A percentile compares a stretch with the other conserved stretches of the same genome.
These are phyloP conservation scores for Moringa oleifera DNA, from an alignment of 345 rosid genomes.

Conservation along the genomic window DNA sequence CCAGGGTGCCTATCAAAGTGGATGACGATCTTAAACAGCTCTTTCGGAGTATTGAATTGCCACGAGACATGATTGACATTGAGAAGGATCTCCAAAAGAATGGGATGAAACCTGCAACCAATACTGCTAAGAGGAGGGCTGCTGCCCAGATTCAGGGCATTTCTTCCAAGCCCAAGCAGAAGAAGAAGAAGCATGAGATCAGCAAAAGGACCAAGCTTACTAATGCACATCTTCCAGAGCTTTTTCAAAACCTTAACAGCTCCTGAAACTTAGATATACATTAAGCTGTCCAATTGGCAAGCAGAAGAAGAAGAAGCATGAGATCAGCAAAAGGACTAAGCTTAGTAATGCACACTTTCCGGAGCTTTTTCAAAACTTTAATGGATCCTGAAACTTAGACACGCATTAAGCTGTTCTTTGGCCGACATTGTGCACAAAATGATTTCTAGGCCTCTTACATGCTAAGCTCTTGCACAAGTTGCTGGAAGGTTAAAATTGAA, in stretches of 20 bases:
- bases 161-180: constrained; percentile 41
- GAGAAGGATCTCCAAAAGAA: constrained; percentile 73
- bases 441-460: too few species aligned
- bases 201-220: constrained; percentile 83
- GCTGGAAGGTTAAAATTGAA: too few species aligned
- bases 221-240: constrained; percentile 75
- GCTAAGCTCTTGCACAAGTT: too few species aligned
- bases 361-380: constrained; percentile 49
- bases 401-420: too few species aligned
- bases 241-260: constrained; percentile 37
- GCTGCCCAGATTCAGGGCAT: constrained; percentile 62
- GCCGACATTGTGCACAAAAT: too few species aligned
- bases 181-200: constrained; percentile 75
- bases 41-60: constrained; percentile 55
- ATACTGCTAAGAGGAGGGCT: constrained; percentile 72
- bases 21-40: constrained; percentile 65
- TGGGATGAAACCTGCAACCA: constrained; percentile 76
- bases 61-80: constrained; percentile 63
- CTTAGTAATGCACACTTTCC: constrained; percentile 82
- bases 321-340: constrained; percentile 77
- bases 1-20: constrained; percentile 51
- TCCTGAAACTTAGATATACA: constrained; percentile 10
- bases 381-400: constrained; percentile 10
- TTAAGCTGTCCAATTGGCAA: too few species aligned
- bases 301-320: constrained; percentile 65